Evolutionary conservation across 2,329 filamentous ascomycete species (phyloP), one percentile per base, ranked within the genome.

Genomic region (Fusarium armeniacum): DNA sequence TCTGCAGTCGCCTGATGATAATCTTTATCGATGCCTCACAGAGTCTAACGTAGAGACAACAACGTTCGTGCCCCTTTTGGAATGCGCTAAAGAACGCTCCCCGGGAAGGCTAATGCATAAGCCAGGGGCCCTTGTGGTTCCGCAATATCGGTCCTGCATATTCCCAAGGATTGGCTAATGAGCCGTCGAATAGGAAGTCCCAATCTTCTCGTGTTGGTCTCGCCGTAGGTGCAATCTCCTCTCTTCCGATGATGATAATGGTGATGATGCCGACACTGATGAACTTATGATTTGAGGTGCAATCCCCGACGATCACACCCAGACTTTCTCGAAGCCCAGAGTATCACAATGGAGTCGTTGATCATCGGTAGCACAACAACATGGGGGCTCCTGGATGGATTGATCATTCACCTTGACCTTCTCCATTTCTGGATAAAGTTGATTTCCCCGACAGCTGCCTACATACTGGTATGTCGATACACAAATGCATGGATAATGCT

Each of bases 211-310:
- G 46, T 55, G 47, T 59, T 56, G 59, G 56, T 32, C 45, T 62
- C 43, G 30, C 62, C 62, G 53, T 44, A 53, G 44, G 44, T 68
- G 68, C 57, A 75, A 75, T 75, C 67, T 75, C 73, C 70, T 72
- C 71, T 45, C 61, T 33, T 41, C 35, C 52, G 56, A 40, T 20
- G 22, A 20, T 20, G 36, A 20, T 40, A n/a, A 30, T 49, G 41
- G 47, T 59, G 45, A 38, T 28, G 24, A 56, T 60, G 11, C 9
- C 26, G 24, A 58, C 59, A 15, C 20, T 30, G 67, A 53, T 63
- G 67, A 67, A 67, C 70, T 55, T 59, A 57, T 58, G 62, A 33
- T 54, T 64, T 43, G n/a, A 54, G 30, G 65, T 64, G 30, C 32
- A 32, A 43, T 59, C 45, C 66, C 50, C 59, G 47, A 30, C 44